Evolutionary conservation across 306 rosid genomes (phyloP).

Genomic region (Cicer pinnatifidum): DNA sequence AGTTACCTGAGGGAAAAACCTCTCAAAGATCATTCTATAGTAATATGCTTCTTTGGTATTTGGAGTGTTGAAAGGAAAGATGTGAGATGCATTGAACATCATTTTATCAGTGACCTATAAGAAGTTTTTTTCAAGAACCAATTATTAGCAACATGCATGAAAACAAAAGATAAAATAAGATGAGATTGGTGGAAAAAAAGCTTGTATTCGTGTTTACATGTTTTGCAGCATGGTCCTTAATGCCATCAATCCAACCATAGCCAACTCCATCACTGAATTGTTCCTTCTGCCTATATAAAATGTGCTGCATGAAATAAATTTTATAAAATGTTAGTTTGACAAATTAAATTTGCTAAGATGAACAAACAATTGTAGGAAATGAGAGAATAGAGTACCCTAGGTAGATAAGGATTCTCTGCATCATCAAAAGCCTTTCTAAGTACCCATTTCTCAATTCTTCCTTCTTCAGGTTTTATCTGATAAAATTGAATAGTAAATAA

Average conservation of each 20-base stretch:
- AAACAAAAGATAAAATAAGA: neutral
- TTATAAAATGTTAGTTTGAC: constrained; percentile 39
- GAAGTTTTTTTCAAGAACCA: constrained; percentile 2
- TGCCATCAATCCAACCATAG: constrained; percentile 97
- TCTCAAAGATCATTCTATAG: constrained; percentile 91
- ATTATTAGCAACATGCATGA: constrained; percentile 18
- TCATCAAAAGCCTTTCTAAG: constrained; percentile 93
- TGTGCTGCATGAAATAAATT: constrained; percentile 65
- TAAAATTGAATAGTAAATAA: neutral
- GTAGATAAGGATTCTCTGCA: constrained; percentile 84
- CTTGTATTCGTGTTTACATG: constrained; percentile 57
- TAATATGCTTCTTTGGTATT: constrained; percentile 85
- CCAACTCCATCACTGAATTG: constrained; percentile 99
- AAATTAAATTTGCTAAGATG: neutral
- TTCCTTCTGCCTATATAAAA: constrained; percentile 90
- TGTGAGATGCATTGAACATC: constrained; percentile 80
- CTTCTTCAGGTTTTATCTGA: constrained; percentile 80
- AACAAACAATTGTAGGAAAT: neutral
- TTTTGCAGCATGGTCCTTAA: constrained; percentile 79
- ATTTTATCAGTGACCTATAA: constrained; percentile 78
- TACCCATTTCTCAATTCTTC: constrained; percentile 83
- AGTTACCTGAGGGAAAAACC: constrained; percentile 90
- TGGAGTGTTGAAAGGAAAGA: constrained; percentile 91
- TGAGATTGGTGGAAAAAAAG: neutral
- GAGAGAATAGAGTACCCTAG: constrained; percentile 61